Percentiles rank a stretch among this genome's conserved stretches.
phyloP scores from a whole-genome alignment of 2,329 filamentous ascomycete genomes.

The Colletotrichum sp. region DNA sequence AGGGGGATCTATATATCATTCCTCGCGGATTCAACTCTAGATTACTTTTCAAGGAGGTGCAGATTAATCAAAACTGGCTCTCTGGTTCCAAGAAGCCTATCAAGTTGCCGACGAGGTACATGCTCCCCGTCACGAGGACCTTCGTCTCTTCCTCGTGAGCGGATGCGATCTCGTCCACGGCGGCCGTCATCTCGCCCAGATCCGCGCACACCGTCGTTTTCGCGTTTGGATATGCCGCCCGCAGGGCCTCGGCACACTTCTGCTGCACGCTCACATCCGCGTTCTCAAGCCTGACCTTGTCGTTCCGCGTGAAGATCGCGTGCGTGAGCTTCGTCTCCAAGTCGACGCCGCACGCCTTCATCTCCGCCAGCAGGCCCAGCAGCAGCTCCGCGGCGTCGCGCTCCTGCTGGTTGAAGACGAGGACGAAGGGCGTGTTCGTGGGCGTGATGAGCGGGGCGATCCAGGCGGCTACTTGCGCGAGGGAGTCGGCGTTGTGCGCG shows the following conservation, averaged over 20 bases:
- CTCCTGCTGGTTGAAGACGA: constrained; percentile 91
- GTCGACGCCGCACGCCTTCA: constrained; percentile 1
- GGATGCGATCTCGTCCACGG: constrained; percentile 57
- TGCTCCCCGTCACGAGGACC: constrained; percentile 63
- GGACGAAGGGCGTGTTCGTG: constrained; percentile 42
- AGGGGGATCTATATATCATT: constrained; percentile 37
- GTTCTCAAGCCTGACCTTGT: constrained; percentile 35
- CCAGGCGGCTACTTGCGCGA: constrained; percentile 82
- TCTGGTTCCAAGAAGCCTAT: constrained; percentile 50
- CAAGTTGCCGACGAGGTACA: constrained; percentile 66
- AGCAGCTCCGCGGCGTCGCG: constrained; percentile 62
- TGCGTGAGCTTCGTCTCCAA: constrained; percentile 63
- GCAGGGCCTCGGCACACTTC: constrained; percentile 57
- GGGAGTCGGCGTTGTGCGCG: constrained; percentile 90
- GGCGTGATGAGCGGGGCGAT: constrained; percentile 58
- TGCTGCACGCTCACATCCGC: constrained; percentile 57
- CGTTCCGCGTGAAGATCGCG: constrained; percentile 64
- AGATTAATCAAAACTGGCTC: not conserved
- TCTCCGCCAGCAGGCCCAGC: constrained; percentile 45
- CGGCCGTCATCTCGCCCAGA: constrained; percentile 44
- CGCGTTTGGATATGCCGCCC: constrained; percentile 47
- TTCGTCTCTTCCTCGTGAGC: constrained; percentile 37
- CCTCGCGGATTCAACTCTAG: constrained; percentile 13
- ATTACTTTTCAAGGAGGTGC: not conserved
- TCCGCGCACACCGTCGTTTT: constrained; percentile 39